phyloP scores from a whole-genome alignment of 2,329 filamentous ascomycete species.

The Talaromyces sp. region DNA sequence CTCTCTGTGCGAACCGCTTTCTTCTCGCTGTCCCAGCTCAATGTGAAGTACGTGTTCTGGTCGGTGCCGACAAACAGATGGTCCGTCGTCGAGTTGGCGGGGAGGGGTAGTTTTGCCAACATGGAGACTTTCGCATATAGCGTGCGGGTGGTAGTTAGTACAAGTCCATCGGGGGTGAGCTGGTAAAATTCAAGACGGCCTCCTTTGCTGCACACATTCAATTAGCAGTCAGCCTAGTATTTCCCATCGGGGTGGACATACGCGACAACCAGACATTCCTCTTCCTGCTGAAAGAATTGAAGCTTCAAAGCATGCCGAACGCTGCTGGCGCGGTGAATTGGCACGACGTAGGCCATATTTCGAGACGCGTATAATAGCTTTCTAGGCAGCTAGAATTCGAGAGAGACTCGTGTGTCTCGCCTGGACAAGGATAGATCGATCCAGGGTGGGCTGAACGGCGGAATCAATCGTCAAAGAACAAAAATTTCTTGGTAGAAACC shows the following conservation, averaged over 20 bases:
- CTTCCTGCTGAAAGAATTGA: conserved; percentile 64
- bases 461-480: not conserved
- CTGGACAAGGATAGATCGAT: not conserved
- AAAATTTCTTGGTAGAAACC: not conserved
- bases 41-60: conserved; percentile 81
- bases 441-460: not conserved
- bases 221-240: conserved; percentile 6
- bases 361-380: not conserved
- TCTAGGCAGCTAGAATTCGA: not conserved
- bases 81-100: conserved; percentile 67
- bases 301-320: conserved; percentile 82
- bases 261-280: conserved; percentile 83
- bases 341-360: conserved; percentile 86
- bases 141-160: conserved; percentile 61
- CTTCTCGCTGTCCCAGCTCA: conserved; percentile 66
- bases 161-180: conserved; percentile 54
- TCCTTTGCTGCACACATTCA: conserved; percentile 59
- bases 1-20: conserved; percentile 52
- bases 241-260: conserved; percentile 44
- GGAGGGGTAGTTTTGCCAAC: conserved; percentile 52
- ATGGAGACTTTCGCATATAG: conserved; percentile 85
- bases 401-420: not conserved
- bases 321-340: conserved; percentile 87
- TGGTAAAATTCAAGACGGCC: conserved; percentile 83
- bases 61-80: conserved; percentile 91